Evolutionary conservation across 805 yeast genomes (phyloP).

Genomic region (Candida lessepsii): DNA sequence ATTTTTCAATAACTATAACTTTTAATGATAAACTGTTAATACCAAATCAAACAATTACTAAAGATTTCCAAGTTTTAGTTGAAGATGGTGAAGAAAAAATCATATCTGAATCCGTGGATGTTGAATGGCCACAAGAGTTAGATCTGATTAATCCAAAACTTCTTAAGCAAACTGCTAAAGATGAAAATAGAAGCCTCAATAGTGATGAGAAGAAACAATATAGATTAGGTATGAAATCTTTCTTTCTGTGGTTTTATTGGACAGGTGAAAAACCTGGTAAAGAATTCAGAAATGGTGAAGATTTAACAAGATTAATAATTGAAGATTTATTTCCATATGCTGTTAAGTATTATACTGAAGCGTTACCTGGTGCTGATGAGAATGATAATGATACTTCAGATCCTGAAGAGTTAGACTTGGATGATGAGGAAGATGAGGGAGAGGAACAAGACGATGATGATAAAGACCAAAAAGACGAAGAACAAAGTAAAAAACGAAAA

Average conservation of each 20-base stretch:
- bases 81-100: constrained; percentile 57
- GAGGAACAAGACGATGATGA: constrained; percentile 9
- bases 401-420: constrained; percentile 50
- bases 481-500: neutral
- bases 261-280: constrained; percentile 76
- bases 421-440: constrained; percentile 10
- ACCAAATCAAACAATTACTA: constrained; percentile 57
- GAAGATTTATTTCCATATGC: constrained; percentile 88
- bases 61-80: constrained; percentile 50
- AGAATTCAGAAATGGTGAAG: constrained; percentile 78
- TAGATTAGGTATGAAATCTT: constrained; percentile 73
- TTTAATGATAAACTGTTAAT: constrained; percentile 48
- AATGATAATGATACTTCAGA: constrained; percentile 50
- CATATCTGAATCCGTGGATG: constrained; percentile 50
- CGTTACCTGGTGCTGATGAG: constrained; percentile 58
- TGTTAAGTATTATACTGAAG: constrained; percentile 75
- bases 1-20: constrained; percentile 59
- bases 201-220: constrained; percentile 58
- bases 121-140: constrained; percentile 71
- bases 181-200: constrained; percentile 38
- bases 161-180: constrained; percentile 35
- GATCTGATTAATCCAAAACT: constrained; percentile 53
- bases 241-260: constrained; percentile 87
- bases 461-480: constrained; percentile 2
- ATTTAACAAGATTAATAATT: constrained; percentile 64